phyloP scores from a whole-genome alignment of 352 stramenopile species.

The Globisporangium orthogonon region DNA sequence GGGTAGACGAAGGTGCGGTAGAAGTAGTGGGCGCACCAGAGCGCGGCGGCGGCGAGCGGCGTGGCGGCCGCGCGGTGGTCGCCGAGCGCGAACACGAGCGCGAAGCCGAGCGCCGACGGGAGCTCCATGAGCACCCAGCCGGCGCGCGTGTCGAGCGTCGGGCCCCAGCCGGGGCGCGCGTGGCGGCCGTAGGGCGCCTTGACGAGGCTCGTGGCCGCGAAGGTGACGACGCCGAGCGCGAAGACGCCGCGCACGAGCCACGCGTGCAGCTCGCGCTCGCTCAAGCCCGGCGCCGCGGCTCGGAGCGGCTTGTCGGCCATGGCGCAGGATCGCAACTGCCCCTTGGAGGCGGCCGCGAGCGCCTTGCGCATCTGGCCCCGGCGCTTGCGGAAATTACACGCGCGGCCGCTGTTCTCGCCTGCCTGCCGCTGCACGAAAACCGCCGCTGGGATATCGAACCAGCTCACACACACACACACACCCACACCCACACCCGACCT shows the following conservation, averaged over 20 bases:
- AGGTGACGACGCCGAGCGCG: slow-evolving; percentile 44
- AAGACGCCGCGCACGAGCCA: slow-evolving; percentile 52
- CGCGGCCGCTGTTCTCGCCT: too few species aligned
- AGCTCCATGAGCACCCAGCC: slow-evolving; percentile 74
- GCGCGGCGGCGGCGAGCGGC: slow-evolving; percentile 34
- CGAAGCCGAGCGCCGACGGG: slow-evolving; percentile 57
- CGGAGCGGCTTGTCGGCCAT: slow-evolving; percentile 7
- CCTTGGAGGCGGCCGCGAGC: too few species aligned
- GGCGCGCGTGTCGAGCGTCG: slow-evolving; percentile 41
- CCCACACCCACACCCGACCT: too few species aligned
- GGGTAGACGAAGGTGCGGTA: slow-evolving; percentile 69
- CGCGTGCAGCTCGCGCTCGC: slow-evolving; percentile 40
- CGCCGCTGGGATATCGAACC: too few species aligned
- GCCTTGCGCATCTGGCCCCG: too few species aligned
- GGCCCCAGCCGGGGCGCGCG: slow-evolving; percentile 45
- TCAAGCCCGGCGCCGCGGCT: slow-evolving; percentile 12
- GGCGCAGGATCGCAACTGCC: too few species aligned
- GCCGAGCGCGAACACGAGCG: slow-evolving; percentile 37
- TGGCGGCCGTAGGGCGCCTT: slow-evolving; percentile 63
- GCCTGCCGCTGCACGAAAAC: too few species aligned
- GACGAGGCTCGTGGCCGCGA: slow-evolving; percentile 38
- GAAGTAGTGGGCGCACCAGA: slow-evolving; percentile 64
- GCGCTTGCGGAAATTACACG: too few species aligned
- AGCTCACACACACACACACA: too few species aligned
- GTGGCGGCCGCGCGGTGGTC: slow-evolving; percentile 28